These are phyloP conservation scores for Myrica gale DNA, from an alignment of 306 rosid genomes.

Conservation along the genomic window DNA sequence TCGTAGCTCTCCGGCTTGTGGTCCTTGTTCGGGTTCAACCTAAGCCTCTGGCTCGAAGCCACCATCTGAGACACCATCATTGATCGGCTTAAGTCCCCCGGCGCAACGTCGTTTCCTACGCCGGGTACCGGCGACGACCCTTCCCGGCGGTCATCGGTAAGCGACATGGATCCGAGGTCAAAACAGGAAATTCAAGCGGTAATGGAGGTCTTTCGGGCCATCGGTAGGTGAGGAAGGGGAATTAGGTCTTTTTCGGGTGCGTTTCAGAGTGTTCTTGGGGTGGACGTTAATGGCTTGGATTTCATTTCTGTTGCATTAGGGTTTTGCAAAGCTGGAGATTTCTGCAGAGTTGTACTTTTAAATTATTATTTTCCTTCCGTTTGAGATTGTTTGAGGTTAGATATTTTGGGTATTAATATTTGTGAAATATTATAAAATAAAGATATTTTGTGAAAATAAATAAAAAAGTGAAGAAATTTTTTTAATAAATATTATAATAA, in stretches of 20 bases:
- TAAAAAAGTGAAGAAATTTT: too few relatives aligned
- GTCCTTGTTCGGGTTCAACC: slow-evolving; percentile 49
- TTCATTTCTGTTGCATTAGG: slow-evolving; percentile 20
- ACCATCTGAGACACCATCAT: slow-evolving; percentile 7
- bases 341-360: too few relatives aligned
- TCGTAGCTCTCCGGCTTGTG: slow-evolving; percentile 50
- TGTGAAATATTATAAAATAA: too few relatives aligned
- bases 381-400: too few relatives aligned
- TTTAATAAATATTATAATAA: too few relatives aligned
- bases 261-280: slow-evolving; percentile 1
- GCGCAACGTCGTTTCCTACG: slow-evolving; percentile 27
- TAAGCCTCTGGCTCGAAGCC: slow-evolving; percentile 37
- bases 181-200: slow-evolving; percentile 3
- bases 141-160: slow-evolving; percentile 21
- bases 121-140: neutral
- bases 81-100: neutral
- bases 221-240: neutral
- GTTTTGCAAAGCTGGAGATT: neutral
- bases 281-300: slow-evolving; percentile 13
- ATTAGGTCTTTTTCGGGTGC: slow-evolving; percentile 13
- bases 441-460: too few relatives aligned
- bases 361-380: too few relatives aligned
- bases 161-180: slow-evolving; percentile 28
- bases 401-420: too few relatives aligned
- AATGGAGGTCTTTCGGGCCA: neutral